These are phyloP conservation scores for Ogataea nakhonphanomensis DNA, from an alignment of 805 yeast genomes.

Conservation along the genomic window DNA sequence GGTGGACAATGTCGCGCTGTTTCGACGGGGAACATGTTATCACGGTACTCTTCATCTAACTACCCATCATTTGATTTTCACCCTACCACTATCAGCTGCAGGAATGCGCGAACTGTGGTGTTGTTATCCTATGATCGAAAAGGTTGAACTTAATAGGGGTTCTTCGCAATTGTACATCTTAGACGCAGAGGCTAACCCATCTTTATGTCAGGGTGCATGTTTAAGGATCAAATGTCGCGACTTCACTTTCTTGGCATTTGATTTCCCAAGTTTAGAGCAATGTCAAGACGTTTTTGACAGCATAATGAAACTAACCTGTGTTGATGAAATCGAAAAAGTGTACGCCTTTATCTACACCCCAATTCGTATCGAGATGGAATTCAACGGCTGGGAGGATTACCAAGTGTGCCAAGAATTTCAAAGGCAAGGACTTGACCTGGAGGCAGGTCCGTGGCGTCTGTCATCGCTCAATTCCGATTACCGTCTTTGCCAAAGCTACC, in stretches of 20 bases:
- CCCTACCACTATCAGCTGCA: conserved; percentile 27
- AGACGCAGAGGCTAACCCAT: conserved; percentile 17
- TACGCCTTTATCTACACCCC: conserved; percentile 85
- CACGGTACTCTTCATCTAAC: conserved; percentile 66
- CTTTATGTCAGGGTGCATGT: conserved; percentile 40
- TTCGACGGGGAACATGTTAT: conserved; percentile 53
- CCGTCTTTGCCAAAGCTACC: conserved; percentile 73
- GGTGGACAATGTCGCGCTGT: conserved; percentile 45
- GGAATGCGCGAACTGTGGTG: conserved; percentile 76
- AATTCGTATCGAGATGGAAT: conserved; percentile 58
- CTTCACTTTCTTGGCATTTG: conserved; percentile 76
- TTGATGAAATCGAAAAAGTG: conserved; percentile 50
- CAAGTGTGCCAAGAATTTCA: conserved; percentile 59
- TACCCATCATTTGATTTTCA: conserved; percentile 72
- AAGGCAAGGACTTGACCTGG: conserved; percentile 56
- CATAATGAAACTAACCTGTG: conserved; percentile 60
- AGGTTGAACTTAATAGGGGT: conserved; percentile 55
- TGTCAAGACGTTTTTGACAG: conserved; percentile 74
- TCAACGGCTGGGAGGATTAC: conserved; percentile 73
- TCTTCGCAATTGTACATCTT: conserved; percentile 35
- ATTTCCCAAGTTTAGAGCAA: conserved; percentile 54
- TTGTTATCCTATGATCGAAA: conserved; percentile 79
- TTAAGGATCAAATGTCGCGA: conserved; percentile 79
- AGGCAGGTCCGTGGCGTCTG: conserved; percentile 57
- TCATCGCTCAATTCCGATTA: conserved; percentile 63